Evolutionary conservation across 441 rosid genomes (phyloP), one percentile per base, ranked within the genome.

Genomic region (Corymbia calophylla): DNA sequence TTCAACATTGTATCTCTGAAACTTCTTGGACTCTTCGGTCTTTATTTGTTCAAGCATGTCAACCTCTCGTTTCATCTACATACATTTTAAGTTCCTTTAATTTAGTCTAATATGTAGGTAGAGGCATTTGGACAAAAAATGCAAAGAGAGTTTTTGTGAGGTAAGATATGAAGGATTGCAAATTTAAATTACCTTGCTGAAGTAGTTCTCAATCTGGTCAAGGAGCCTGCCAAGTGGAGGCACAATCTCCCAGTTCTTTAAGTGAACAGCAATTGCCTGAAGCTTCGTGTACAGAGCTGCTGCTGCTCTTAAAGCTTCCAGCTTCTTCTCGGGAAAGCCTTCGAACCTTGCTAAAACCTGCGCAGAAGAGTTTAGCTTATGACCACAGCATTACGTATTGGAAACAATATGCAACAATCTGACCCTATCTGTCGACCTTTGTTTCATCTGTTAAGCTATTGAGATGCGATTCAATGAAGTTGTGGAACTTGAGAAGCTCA

Each of bases 331-430:
- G 1, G 99, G 99, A 88, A 97, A 95, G 51, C 97, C 98, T 94
- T 97, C 97, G 56, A 96, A 97, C 88, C 96, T 92, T 48, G 97
- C 95, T 77, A 97, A 94, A 58, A 97, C 99, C 99, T 97, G 92
- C 53, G 17, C n/a, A 39, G 84, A 39, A 73, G 84, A 73, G 3
- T 73, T 73, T 39, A 39, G 84, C 84, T 39, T 23, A 73, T 11
- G 51, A 73, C 84, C 51, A 12, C n/a, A 23, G n/a, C 9, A 0
- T 73, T 73, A 39, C 1, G 0, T 73, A 21, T 39, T 73, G 84
- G 84, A 73, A 73, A 73, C 51, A 39, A 19, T 21, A 15, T 12
- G 49, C 14, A 39, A 21, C 17, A 39, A 73, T 73, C 82, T 70
- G 82, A 35, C 5, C 84, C 29, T 21, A 39, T 73, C n/a, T 14